phyloP scores from a whole-genome alignment of 208 protist genomes.

The Leishmania arabica region DNA sequence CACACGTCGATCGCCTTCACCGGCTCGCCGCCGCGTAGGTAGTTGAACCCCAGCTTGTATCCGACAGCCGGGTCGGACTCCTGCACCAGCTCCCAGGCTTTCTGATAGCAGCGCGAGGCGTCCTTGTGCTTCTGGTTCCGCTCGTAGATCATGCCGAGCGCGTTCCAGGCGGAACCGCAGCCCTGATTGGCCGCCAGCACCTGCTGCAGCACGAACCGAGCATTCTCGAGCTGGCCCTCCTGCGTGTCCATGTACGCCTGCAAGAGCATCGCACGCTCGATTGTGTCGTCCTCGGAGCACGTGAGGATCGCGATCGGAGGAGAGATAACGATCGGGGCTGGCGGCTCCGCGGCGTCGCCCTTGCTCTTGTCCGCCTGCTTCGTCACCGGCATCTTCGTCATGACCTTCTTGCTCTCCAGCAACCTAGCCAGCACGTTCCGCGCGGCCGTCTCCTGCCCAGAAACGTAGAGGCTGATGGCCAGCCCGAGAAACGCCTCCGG shows the following conservation, averaged over 20 bases:
- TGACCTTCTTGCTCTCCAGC: slow-evolving; percentile 21
- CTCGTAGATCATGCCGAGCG: slow-evolving; percentile 90
- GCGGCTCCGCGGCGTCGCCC: not conserved
- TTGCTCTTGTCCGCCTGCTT: slow-evolving; percentile 5
- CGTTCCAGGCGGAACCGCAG: slow-evolving; percentile 86
- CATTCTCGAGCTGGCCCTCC: slow-evolving; percentile 78
- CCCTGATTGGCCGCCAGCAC: slow-evolving; percentile 76
- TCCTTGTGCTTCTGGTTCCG: slow-evolving; percentile 85
- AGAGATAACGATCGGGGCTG: not conserved
- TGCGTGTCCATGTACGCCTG: slow-evolving; percentile 87
- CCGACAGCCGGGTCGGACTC: slow-evolving; percentile 88
- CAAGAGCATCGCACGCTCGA: slow-evolving; percentile 89
- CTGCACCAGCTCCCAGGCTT: slow-evolving; percentile 91
- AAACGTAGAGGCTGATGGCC: slow-evolving; percentile 72
- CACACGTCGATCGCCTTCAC: slow-evolving; percentile 95
- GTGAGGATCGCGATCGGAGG: slow-evolving; percentile 18
- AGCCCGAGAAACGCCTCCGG: slow-evolving; percentile 74
- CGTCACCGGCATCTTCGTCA: slow-evolving; percentile 13
- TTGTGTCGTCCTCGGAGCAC: slow-evolving; percentile 34
- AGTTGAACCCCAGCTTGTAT: slow-evolving; percentile 97
- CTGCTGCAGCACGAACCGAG: slow-evolving; percentile 59
- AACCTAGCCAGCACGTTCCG: slow-evolving; percentile 47
- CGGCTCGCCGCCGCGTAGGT: slow-evolving; percentile 92
- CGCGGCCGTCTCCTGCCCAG: slow-evolving; percentile 81
- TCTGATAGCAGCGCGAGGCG: slow-evolving; percentile 93